Evolutionary conservation across 768 basidiomycete species (phyloP).

Genomic region (Kwoniella newhampshirensis): DNA sequence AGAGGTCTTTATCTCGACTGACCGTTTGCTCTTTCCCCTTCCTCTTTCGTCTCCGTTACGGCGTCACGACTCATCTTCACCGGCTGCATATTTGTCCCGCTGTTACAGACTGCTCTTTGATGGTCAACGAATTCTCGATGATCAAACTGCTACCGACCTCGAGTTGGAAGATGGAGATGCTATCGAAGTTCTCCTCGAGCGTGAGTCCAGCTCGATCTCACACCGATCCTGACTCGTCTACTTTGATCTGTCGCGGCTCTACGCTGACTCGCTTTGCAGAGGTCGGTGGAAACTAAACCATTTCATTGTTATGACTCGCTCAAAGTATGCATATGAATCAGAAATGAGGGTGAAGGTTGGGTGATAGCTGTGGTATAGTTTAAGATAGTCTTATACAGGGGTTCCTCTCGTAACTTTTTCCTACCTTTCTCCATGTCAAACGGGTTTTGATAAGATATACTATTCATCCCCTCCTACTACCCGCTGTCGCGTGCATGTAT

Average conservation of each 20-base stretch:
- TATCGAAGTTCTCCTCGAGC: slow-evolving; percentile 82
- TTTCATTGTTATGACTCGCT: too few species aligned
- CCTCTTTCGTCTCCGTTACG: slow-evolving; percentile 17
- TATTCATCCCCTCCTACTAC: too few species aligned
- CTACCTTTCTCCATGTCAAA: too few species aligned
- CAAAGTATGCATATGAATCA: neutral
- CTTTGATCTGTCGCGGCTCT: neutral
- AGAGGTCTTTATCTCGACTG: neutral
- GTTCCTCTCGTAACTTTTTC: too few species aligned
- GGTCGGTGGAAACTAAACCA: slow-evolving; percentile 14
- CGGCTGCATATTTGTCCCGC: neutral
- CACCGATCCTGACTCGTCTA: neutral
- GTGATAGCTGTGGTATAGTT: too few species aligned
- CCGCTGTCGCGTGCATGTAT: too few species aligned
- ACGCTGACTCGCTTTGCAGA: slow-evolving; percentile 2
- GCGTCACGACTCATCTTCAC: slow-evolving; percentile 3
- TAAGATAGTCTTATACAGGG: too few species aligned
- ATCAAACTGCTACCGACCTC: slow-evolving; percentile 78
- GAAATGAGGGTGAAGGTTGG: too few species aligned
- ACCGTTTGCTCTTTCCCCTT: slow-evolving; percentile 9
- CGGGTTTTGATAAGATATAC: too few species aligned
- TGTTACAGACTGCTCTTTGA: slow-evolving; percentile 80
- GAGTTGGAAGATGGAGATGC: slow-evolving; percentile 85
- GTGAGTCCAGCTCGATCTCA: slow-evolving; percentile 5
- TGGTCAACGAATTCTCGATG: slow-evolving; percentile 77